A percentile compares a stretch with the other conserved stretches of the same genome.
Evolutionary conservation across 2,329 filamentous ascomycete genomes (phyloP).

Genomic region (Colletotrichum incanum): DNA sequence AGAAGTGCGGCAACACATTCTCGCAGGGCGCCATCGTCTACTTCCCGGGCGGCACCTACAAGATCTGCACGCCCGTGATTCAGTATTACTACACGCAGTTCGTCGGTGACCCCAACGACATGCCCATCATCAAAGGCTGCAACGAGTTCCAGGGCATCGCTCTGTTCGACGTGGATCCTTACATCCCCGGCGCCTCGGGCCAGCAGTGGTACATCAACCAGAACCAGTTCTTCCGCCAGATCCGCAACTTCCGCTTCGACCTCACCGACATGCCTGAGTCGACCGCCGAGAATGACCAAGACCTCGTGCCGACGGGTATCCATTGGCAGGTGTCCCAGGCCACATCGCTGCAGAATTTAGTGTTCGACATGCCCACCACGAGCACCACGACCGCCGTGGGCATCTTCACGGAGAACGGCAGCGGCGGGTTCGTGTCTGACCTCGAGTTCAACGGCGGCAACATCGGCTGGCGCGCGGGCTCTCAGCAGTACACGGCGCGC

Average conservation of each 20-base stretch:
- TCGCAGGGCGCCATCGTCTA: constrained; percentile 77
- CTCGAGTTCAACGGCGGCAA: constrained; percentile 76
- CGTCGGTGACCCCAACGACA: constrained; percentile 74
- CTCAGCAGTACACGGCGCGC: constrained; percentile 73
- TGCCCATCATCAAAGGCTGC: constrained; percentile 71
- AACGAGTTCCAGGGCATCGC: constrained; percentile 72
- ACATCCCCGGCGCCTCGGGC: constrained; percentile 68
- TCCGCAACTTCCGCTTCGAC: constrained; percentile 73
- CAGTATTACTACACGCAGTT: constrained; percentile 82
- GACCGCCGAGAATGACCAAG: constrained; percentile 50
- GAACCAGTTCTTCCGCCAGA: constrained; percentile 65
- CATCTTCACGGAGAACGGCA: constrained; percentile 54
- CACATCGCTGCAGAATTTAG: constrained; percentile 66
- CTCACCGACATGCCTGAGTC: constrained; percentile 63
- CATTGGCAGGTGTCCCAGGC: constrained; percentile 76
- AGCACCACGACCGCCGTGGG: constrained; percentile 51
- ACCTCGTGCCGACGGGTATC: constrained; percentile 61
- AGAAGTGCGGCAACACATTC: constrained; percentile 77
- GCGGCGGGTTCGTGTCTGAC: constrained; percentile 66
- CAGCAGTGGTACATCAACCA: constrained; percentile 69
- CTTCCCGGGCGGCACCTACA: constrained; percentile 78
- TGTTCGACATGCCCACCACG: constrained; percentile 47
- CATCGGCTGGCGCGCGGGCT: constrained; percentile 71
- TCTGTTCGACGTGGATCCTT: constrained; percentile 78
- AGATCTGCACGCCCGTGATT: constrained; percentile 73